Evolutionary conservation across 192 early-diverging fungal genomes (phyloP), one percentile per base, ranked within the genome.

Genomic region (Endogone sp.): DNA sequence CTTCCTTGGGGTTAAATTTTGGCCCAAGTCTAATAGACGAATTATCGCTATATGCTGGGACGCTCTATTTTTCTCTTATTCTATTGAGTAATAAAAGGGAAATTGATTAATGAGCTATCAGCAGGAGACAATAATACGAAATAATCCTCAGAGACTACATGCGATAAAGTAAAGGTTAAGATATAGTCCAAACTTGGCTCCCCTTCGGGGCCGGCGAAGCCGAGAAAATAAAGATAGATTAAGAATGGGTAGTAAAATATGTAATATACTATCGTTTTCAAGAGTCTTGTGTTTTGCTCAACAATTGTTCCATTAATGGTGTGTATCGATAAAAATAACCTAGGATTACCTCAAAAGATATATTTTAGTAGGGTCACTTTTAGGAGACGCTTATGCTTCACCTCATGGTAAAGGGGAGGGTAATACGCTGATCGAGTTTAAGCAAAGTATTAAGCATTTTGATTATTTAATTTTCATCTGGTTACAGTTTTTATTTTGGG

Each of bases 61-160:
- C 37, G 37, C 37, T 44, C 37, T 44, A 44, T 44, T 8, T 44
- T 44, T 44, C 37, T 44, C 37, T 44, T 44, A 44, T 44, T 44
- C 37, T 44, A 60, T 60, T 65, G 23, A 44, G 37, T 64, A 11
- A 58, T 25, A 64, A 71, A 59, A 25, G 63, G 59, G 64, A 71
- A 57, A 37, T 65, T 32, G 3, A 63, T 56, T 26, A 70, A 70
- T 65, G 63, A 31, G 59, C 22, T 60, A 66, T 66, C 63, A 71
- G 70, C 70, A 71, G 70, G 70, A 29, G 59, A 66, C 64, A 16
- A 11, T 23, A 11, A 64, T 11, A 65, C 28, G 25, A 3, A 64
- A 64, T 62, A 63, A 64, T 64, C 69, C 69, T 71, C 69, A 71
- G 69, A 71, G 64, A 71, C 64, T 71, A 71, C 58, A 71, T 64